A percentile compares a stretch with the other conserved stretches of the same genome.
Conservation (phyloP, 2,329 filamentous ascomycete species). For the Didymella pomorum region DNA sequence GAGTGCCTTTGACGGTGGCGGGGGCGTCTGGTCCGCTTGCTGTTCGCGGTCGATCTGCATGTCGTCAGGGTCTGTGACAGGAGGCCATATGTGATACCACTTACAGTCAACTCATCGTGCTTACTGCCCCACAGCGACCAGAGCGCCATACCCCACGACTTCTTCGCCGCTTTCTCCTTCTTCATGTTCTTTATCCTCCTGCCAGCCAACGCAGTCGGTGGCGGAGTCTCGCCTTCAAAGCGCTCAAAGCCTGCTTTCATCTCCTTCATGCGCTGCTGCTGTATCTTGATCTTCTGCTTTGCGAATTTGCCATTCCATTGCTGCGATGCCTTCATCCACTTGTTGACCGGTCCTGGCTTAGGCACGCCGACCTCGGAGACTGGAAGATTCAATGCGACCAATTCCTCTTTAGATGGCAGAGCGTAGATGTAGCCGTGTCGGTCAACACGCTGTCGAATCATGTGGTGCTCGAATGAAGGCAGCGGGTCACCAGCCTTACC, state of each 20-base stretch:
- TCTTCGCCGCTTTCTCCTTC: constrained; percentile 63
- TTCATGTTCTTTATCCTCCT: constrained; percentile 63
- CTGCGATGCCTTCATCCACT: constrained; percentile 80
- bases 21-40: constrained; percentile 36
- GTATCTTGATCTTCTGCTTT: constrained; percentile 72
- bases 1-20: constrained; percentile 8
- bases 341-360: constrained; percentile 79
- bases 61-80: constrained; percentile 1
- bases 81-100: constrained; percentile 8
- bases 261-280: constrained; percentile 76
- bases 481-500: constrained; percentile 88
- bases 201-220: constrained; percentile 82
- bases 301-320: constrained; percentile 78
- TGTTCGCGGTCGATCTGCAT: constrained; percentile 46
- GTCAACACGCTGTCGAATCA: constrained; percentile 90
- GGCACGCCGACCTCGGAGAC: constrained; percentile 76
- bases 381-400: constrained; percentile 72
- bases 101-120: constrained; percentile 79
- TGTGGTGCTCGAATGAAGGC: constrained; percentile 80
- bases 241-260: constrained; percentile 74
- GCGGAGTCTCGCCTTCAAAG: constrained; percentile 77
- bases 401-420: constrained; percentile 69
- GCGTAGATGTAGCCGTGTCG: constrained; percentile 77
- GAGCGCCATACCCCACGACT: constrained; percentile 78
- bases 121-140: constrained; percentile 91